Conservation (phyloP, 2,329 filamentous ascomycete genomes). For the Cryphonectria parasitica region DNA sequence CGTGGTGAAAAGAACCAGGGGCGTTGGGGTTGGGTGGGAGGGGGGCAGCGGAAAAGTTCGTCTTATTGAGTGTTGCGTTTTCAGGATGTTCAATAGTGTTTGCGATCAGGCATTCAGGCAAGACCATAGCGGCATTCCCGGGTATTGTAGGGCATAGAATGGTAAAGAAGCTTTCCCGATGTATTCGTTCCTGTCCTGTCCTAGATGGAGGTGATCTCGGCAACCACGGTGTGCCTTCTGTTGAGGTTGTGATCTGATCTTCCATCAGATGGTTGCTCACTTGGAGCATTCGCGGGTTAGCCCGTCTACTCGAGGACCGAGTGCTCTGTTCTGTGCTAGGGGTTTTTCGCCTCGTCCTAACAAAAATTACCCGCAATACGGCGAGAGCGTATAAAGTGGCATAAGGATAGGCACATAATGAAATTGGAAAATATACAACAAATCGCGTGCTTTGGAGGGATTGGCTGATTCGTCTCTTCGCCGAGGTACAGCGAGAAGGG, state of each 20-base stretch:
- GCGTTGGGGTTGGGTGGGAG: too few relatives aligned
- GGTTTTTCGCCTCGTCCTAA: constrained; percentile 4
- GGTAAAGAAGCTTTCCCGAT: not conserved
- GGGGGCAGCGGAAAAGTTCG: not conserved
- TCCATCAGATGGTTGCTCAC: not conserved
- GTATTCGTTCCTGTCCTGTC: not conserved
- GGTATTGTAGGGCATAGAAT: not conserved
- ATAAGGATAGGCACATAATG: not conserved
- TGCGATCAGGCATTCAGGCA: not conserved
- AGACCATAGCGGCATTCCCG: not conserved
- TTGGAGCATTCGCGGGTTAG: not conserved
- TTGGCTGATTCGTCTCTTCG: not conserved
- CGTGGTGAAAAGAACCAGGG: not conserved
- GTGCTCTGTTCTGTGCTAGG: not conserved
- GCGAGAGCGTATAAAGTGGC: not conserved
- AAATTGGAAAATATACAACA: not conserved
- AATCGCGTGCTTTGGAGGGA: not conserved
- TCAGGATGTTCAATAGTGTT: not conserved
- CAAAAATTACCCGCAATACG: constrained; percentile 19
- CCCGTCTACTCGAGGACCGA: not conserved
- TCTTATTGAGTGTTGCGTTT: not conserved
- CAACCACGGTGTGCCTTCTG: not conserved
- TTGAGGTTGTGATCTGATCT: not conserved
- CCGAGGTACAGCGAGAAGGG: not conserved
- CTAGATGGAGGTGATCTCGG: not conserved